A percentile compares a stretch with the other conserved stretches of the same genome.
phyloP scores from a whole-genome alignment of 2,329 filamentous ascomycete species.

The Penicillium sclerotigenum region DNA sequence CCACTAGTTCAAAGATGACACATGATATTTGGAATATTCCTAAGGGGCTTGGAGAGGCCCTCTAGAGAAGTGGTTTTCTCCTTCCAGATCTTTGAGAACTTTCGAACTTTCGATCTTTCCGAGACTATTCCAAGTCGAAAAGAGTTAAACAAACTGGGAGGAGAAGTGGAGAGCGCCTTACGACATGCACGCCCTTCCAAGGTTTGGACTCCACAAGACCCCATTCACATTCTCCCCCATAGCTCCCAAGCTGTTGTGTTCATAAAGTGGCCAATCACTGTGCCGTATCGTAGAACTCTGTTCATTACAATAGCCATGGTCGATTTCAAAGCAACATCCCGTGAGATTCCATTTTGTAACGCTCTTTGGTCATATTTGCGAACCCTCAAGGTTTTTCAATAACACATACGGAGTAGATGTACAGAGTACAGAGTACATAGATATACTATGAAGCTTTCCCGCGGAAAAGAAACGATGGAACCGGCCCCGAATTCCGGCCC shows the following conservation, averaged over 20 bases:
- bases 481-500: conserved; percentile 11
- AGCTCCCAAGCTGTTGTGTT: neutral
- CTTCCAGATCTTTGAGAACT: neutral
- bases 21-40: neutral
- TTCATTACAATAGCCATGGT: conserved; percentile 1
- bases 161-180: conserved; percentile 19
- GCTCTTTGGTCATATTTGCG: neutral
- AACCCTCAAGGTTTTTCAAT: neutral
- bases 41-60: neutral
- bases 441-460: conserved; percentile 13
- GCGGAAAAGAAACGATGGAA: conserved; percentile 13
- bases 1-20: neutral
- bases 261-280: conserved; percentile 13
- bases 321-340: conserved; percentile 11
- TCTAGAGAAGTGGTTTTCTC: neutral
- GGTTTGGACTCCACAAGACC: conserved; percentile 20
- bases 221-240: conserved; percentile 13
- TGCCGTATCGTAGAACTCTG: neutral
- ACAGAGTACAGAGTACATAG: neutral
- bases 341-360: neutral
- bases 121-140: neutral
- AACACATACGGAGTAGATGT: neutral
- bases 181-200: conserved; percentile 26
- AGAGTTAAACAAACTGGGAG: neutral
- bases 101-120: neutral